Conservation (phyloP, 164 flowering plant genomes). For the Dillenia turbinata region DNA sequence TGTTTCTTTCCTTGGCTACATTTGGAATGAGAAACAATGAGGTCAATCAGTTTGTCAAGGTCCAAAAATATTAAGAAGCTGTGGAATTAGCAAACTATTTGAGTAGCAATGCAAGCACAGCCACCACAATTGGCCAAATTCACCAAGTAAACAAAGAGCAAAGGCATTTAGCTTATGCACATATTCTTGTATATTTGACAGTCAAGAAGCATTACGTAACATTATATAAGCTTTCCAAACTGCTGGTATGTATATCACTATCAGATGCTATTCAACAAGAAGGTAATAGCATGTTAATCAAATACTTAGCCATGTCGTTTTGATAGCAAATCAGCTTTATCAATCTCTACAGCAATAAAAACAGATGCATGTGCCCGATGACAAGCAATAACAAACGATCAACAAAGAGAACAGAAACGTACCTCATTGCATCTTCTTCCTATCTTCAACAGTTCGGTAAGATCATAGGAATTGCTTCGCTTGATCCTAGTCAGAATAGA, state of each 20-base stretch:
- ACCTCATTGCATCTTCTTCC: slow-evolving; percentile 65
- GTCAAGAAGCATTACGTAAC: no score
- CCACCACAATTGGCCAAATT: not conserved
- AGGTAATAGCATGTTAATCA: not conserved
- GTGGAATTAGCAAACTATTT: not conserved
- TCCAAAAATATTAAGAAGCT: not conserved
- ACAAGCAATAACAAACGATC: not conserved
- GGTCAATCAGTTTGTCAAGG: not conserved
- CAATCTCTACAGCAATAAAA: no score
- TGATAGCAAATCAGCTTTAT: not conserved
- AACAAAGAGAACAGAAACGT: not conserved
- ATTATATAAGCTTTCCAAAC: not conserved
- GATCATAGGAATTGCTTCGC: slow-evolving; percentile 24
- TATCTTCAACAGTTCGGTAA: slow-evolving; percentile 48
- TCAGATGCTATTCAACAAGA: not conserved
- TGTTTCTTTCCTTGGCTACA: slow-evolving; percentile 63
- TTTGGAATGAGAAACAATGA: slow-evolving; percentile 4
- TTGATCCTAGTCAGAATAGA: slow-evolving; percentile 28
- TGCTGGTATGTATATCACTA: not conserved
- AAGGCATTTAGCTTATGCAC: no score
- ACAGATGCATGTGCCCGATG: no score
- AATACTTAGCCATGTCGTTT: not conserved
- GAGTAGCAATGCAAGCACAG: not conserved
- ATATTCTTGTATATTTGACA: no score
- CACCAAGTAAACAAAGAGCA: not conserved